Evolutionary conservation across 1,139 yeast genomes (phyloP).

Genomic region (Protomyces pachydermus): DNA sequence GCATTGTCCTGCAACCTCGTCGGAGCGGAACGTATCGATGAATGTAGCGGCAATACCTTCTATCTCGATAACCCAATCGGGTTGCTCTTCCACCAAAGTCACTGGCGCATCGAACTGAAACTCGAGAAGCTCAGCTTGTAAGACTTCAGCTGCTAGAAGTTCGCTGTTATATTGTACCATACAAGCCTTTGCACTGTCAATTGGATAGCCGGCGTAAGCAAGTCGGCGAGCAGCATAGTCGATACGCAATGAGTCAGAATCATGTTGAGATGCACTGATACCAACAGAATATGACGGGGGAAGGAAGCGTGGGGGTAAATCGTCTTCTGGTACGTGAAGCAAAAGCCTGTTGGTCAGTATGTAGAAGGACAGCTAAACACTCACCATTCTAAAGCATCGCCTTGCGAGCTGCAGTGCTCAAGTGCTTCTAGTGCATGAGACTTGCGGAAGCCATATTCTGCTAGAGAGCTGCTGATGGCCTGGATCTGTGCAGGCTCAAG

Average conservation of each 20-base stretch:
- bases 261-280: constrained; percentile 36
- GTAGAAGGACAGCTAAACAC: not conserved
- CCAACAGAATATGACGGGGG: constrained; percentile 40
- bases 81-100: constrained; percentile 35
- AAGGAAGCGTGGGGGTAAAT: constrained; percentile 57
- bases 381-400: constrained; percentile 68
- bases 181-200: constrained; percentile 54
- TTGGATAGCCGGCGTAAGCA: constrained; percentile 63
- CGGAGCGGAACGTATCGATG: constrained; percentile 36
- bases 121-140: constrained; percentile 40
- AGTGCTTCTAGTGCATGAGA: constrained; percentile 70
- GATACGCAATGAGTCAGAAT: constrained; percentile 39
- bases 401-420: constrained; percentile 49
- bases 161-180: constrained; percentile 38
- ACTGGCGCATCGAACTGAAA: constrained; percentile 38
- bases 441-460: constrained; percentile 59
- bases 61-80: constrained; percentile 70
- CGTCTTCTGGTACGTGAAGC: constrained; percentile 55
- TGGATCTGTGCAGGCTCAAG: not conserved
- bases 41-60: constrained; percentile 60
- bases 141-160: constrained; percentile 37
- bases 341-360: not conserved
- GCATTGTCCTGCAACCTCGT: constrained; percentile 26
- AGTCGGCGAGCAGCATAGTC: constrained; percentile 55
- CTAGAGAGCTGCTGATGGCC: constrained; percentile 36